Evolutionary conservation across 495 filamentous ascomycete genomes (phyloP).

Genomic region (Lasiosphaeria hispida): DNA sequence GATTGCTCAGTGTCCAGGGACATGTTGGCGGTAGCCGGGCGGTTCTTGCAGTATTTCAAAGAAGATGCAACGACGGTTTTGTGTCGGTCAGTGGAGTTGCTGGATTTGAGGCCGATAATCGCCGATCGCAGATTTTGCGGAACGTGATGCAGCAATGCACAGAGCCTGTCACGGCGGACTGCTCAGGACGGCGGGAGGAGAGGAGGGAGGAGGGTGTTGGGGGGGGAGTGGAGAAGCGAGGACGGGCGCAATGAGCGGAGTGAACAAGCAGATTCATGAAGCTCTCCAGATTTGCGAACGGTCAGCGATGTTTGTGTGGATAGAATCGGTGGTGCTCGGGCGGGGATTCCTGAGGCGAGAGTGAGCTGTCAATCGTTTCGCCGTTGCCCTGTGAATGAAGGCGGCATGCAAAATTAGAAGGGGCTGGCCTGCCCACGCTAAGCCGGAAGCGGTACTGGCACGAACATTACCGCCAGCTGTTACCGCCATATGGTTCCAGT

Average conservation of each 20-base stretch:
- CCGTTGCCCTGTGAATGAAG: slow-evolving; percentile 32
- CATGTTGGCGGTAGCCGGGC: slow-evolving; percentile 10
- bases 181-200: background rate
- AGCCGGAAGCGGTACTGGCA: slow-evolving; percentile 8
- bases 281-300: slow-evolving; percentile 5
- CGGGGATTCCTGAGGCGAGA: background rate
- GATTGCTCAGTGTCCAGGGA: slow-evolving; percentile 23
- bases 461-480: slow-evolving; percentile 8
- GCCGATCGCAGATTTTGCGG: too few species aligned
- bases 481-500: slow-evolving; percentile 13
- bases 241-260: background rate
- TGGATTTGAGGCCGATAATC: too few species aligned
- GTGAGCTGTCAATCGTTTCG: slow-evolving; percentile 9
- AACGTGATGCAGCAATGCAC: too few species aligned
- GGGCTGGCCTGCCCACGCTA: slow-evolving; percentile 30
- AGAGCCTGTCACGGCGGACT: background rate
- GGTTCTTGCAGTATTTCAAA: background rate
- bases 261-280: background rate
- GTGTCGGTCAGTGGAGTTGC: background rate
- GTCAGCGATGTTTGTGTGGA: background rate
- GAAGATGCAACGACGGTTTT: background rate
- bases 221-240: background rate
- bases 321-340: background rate
- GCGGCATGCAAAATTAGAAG: slow-evolving; percentile 22
- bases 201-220: background rate